Evolutionary conservation across 352 stramenopile genomes (phyloP).

Genomic region (Pythium aquatile): DNA sequence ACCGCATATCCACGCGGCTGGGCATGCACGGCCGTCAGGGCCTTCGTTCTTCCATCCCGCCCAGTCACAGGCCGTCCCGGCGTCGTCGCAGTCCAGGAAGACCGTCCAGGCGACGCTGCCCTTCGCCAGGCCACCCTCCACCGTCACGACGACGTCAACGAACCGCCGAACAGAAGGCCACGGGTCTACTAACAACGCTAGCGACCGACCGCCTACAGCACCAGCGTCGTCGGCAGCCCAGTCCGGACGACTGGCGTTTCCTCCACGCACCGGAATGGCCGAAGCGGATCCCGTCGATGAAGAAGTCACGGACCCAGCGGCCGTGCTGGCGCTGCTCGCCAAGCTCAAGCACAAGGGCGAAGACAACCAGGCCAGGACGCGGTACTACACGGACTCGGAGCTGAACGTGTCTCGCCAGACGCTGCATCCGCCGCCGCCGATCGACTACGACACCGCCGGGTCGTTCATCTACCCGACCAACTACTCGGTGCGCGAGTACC

Average conservation of each 20-base stretch:
- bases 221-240: background rate
- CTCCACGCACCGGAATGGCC: background rate
- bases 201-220: background rate
- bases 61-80: background rate
- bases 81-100: constrained; percentile 29
- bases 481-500: constrained; percentile 93
- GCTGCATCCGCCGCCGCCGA: constrained; percentile 37
- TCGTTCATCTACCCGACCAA: constrained; percentile 89
- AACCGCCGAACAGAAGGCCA: constrained; percentile 5
- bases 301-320: background rate
- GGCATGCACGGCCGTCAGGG: background rate
- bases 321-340: constrained; percentile 15
- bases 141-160: background rate
- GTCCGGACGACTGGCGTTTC: background rate
- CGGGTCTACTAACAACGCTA: constrained; percentile 11
- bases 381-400: constrained; percentile 45
- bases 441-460: constrained; percentile 62
- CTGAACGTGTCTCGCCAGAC: constrained; percentile 5
- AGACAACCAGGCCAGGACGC: constrained; percentile 49
- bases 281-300: background rate
- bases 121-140: constrained; percentile 29
- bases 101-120: constrained; percentile 64
- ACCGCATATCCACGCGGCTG: background rate
- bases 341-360: constrained; percentile 39
- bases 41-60: background rate